Evolutionary conservation across 805 yeast genomes (phyloP).

Genomic region (Candida palmyrensis): DNA sequence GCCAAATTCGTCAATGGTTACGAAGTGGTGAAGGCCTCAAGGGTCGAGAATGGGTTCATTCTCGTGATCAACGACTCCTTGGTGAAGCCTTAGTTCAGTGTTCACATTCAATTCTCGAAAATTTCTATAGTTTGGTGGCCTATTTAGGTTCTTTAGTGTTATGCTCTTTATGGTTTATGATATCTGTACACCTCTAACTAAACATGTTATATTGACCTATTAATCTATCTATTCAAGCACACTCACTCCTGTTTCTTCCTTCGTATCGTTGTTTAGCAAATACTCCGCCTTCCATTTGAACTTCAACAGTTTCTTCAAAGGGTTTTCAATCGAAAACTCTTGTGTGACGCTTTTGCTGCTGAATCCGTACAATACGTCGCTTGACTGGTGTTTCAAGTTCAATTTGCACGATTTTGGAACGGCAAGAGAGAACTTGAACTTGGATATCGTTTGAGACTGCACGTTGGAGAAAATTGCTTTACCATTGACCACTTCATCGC

Average conservation of each 20-base stretch:
- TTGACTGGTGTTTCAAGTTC: constrained; percentile 57
- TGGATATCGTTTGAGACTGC: constrained; percentile 38
- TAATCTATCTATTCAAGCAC: constrained; percentile 15
- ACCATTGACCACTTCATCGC: constrained; percentile 34
- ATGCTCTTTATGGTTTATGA: constrained; percentile 6
- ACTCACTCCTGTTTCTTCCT: constrained; percentile 56
- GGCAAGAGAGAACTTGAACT: constrained; percentile 59
- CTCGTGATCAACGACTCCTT: constrained; percentile 33
- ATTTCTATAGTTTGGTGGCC: no score
- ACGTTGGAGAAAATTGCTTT: constrained; percentile 50
- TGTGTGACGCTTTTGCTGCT: constrained; percentile 51
- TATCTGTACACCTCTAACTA: no score
- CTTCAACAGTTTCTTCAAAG: constrained; percentile 41
- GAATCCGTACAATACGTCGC: constrained; percentile 45
- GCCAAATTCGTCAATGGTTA: neutral
- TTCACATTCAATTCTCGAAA: no score
- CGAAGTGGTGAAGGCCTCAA: neutral
- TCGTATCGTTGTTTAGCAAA: constrained; percentile 38
- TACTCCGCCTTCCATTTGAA: constrained; percentile 74
- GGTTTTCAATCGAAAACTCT: constrained; percentile 36
- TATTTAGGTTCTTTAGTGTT: neutral
- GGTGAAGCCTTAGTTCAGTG: constrained; percentile 20
- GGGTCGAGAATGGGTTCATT: constrained; percentile 35
- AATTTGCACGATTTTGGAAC: constrained; percentile 62
- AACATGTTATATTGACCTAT: no score